phyloP scores from a whole-genome alignment of 768 basidiomycete species.

The Suillus brevipes region DNA sequence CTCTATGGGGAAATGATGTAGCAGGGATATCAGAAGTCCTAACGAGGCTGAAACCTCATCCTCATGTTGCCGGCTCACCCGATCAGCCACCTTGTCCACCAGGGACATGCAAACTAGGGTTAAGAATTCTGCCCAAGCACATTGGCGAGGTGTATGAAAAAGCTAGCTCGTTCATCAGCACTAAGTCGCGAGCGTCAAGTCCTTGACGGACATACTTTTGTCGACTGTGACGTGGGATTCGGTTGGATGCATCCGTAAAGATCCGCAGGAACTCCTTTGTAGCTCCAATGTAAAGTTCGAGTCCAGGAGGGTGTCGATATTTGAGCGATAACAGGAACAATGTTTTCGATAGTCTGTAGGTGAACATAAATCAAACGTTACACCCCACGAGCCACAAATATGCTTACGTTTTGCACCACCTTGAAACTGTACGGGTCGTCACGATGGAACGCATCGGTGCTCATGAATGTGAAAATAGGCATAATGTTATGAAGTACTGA shows the following conservation, averaged over 20 bases:
- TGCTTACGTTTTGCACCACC: constrained; percentile 84
- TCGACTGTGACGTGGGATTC: constrained; percentile 91
- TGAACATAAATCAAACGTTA: background rate
- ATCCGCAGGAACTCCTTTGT: constrained; percentile 84
- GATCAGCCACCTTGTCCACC: constrained; percentile 73
- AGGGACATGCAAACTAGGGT: constrained; percentile 83
- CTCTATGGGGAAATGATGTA: constrained; percentile 52
- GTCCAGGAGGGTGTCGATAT: constrained; percentile 47
- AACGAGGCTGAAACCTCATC: constrained; percentile 62
- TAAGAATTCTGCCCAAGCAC: constrained; percentile 83
- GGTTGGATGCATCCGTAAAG: constrained; percentile 90
- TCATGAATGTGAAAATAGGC: constrained; percentile 99
- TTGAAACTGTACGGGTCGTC: constrained; percentile 95
- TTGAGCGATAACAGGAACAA: constrained; percentile 91
- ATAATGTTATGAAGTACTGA: constrained; percentile 93
- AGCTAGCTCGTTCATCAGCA: constrained; percentile 45
- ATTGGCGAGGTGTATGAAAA: constrained; percentile 85
- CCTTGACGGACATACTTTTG: constrained; percentile 58
- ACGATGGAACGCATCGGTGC: constrained; percentile 94
- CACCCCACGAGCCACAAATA: background rate
- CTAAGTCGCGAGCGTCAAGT: background rate
- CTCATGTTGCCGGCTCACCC: constrained; percentile 59
- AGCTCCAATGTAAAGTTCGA: constrained; percentile 67
- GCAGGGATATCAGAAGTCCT: constrained; percentile 63
- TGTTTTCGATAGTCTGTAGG: constrained; percentile 82